Percentiles rank a stretch among this genome's conserved stretches.
These are phyloP conservation scores for Trichomonas gallinae DNA, from an alignment of 208 protist species.

Conservation along the genomic window DNA sequence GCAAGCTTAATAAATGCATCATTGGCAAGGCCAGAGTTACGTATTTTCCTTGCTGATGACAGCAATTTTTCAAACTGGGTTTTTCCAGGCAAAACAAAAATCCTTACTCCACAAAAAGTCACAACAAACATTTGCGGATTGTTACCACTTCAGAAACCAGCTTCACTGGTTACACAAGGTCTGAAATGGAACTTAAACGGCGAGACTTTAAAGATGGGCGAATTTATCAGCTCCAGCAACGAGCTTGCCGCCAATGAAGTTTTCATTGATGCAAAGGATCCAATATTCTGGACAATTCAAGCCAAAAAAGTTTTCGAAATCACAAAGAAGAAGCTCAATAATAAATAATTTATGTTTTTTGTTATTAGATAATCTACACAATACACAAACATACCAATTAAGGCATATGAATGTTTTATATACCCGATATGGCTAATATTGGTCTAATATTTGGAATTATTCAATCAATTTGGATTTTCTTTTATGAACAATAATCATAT, in stretches of 20 bases:
- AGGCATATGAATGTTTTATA: too few relatives aligned
- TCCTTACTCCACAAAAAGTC: neutral
- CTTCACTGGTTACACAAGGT: neutral
- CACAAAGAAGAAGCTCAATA: neutral
- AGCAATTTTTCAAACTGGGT: neutral
- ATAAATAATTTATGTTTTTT: too few relatives aligned
- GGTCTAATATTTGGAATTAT: too few relatives aligned
- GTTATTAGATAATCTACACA: too few relatives aligned
- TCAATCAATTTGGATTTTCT: too few relatives aligned
- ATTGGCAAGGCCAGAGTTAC: neutral
- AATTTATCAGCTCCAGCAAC: neutral
- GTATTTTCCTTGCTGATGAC: neutral
- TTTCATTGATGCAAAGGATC: neutral
- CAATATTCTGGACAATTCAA: neutral
- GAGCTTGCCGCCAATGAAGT: neutral
- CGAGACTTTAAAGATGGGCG: neutral
- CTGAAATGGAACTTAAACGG: neutral
- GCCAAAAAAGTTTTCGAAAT: neutral
- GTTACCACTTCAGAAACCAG: neutral
- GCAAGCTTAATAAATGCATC: neutral
- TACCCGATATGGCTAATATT: too few relatives aligned
- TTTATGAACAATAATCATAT: too few relatives aligned
- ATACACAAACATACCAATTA: too few relatives aligned
- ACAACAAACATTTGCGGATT: neutral
- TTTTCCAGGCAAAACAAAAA: neutral